Evolutionary conservation across 177 flowering plant genomes (phyloP).

Genomic region (Vitis hybrid): DNA sequence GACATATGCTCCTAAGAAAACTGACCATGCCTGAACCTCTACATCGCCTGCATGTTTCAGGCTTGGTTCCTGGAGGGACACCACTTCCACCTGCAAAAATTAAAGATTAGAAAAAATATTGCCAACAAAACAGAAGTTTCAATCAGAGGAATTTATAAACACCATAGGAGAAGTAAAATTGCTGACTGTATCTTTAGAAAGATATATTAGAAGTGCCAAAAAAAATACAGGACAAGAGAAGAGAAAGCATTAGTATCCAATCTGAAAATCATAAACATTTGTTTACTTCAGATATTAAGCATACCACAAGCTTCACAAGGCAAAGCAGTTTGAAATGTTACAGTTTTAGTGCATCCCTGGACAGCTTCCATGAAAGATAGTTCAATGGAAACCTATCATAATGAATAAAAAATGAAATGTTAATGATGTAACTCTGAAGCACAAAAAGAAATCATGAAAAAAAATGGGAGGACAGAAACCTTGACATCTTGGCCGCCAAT

Average conservation of each 20-base stretch:
- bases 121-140: too few relatives aligned
- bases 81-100: conserved; percentile 78
- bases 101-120: background rate
- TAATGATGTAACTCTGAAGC: background rate
- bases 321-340: conserved; percentile 64
- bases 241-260: too few relatives aligned
- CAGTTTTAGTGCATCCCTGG: conserved; percentile 87
- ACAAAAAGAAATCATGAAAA: background rate
- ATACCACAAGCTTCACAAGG: conserved; percentile 87
- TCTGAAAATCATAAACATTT: background rate
- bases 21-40: conserved; percentile 89
- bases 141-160: too few relatives aligned
- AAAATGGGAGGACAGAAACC: conserved; percentile 34
- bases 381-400: conserved; percentile 60
- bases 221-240: too few relatives aligned
- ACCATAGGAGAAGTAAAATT: too few relatives aligned
- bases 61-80: conserved; percentile 94
- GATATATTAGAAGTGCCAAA: too few relatives aligned
- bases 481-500: conserved; percentile 80
- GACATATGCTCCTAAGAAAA: conserved; percentile 1
- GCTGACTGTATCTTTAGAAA: background rate
- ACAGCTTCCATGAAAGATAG: conserved; percentile 99
- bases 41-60: conserved; percentile 81
- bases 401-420: background rate
- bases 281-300: conserved; percentile 4